A percentile compares a stretch with the other conserved stretches of the same genome.
Conservation (phyloP, 106 monocot genomes). For the Cymbidium sinense region DNA sequence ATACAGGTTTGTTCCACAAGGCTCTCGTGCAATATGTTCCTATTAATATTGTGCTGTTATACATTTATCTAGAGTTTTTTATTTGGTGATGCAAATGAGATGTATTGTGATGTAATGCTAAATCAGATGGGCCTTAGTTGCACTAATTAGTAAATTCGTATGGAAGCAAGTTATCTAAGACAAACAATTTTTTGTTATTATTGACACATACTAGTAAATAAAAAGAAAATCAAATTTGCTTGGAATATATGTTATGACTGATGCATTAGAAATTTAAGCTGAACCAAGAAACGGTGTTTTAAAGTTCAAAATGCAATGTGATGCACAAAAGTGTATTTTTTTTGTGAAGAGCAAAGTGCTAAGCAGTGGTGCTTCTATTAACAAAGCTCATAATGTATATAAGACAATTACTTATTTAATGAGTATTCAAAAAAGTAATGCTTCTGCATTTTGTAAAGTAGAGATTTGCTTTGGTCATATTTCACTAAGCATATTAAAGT, state of each 20-base stretch:
- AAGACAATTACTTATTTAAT: too few species aligned
- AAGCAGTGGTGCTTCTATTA: too few species aligned
- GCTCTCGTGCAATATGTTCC: background rate
- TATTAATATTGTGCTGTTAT: background rate
- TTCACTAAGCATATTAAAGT: too few species aligned
- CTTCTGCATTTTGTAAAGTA: too few species aligned
- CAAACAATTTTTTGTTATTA: background rate
- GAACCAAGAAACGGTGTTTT: too few species aligned
- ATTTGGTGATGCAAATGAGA: background rate
- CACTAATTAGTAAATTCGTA: background rate
- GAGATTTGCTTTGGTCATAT: too few species aligned
- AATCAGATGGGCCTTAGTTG: background rate
- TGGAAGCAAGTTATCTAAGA: background rate
- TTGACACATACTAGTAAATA: background rate
- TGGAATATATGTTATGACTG: background rate
- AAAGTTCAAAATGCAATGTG: too few species aligned
- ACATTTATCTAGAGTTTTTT: background rate
- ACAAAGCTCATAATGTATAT: too few species aligned
- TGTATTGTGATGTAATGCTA: background rate
- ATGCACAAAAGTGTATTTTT: too few species aligned
- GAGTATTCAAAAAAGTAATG: too few species aligned
- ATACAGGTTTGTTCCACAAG: slow-evolving; percentile 48
- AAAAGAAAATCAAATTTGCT: background rate
- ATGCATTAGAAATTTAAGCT: background rate
- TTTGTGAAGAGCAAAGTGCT: too few species aligned